Conservation (phyloP, 805 yeast genomes). For the Metschnikowia proteae region DNA sequence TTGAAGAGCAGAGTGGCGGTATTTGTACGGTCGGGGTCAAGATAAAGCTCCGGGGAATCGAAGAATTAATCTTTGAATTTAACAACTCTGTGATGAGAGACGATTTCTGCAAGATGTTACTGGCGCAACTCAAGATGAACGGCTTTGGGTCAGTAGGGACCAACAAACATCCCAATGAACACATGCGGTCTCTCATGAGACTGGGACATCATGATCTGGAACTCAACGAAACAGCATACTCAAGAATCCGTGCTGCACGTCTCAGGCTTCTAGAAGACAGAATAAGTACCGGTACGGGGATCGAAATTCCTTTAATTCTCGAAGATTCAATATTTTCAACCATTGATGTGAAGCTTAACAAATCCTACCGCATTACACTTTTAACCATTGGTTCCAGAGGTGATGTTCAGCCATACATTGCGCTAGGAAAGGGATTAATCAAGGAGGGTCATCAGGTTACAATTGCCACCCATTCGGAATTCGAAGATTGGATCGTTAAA, state of each 20-base stretch:
- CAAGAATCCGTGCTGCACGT: constrained; percentile 52
- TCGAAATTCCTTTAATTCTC: constrained; percentile 63
- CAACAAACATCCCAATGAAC: constrained; percentile 4
- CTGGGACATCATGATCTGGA: constrained; percentile 4
- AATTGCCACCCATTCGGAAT: constrained; percentile 84
- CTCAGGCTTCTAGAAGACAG: constrained; percentile 65
- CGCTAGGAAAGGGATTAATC: constrained; percentile 74
- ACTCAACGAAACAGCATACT: constrained; percentile 6
- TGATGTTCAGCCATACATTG: constrained; percentile 94
- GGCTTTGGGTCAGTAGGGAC: constrained; percentile 39
- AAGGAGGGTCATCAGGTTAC: constrained; percentile 80
- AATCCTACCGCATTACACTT: constrained; percentile 57
- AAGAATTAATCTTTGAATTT: constrained; percentile 75
- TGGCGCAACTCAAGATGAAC: constrained; percentile 24
- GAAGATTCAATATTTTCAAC: constrained; percentile 59
- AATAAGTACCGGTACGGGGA: constrained; percentile 54
- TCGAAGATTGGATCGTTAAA: constrained; percentile 64
- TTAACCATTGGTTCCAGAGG: constrained; percentile 94
- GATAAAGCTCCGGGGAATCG: constrained; percentile 67
- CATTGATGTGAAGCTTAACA: constrained; percentile 50
- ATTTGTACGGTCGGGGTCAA: constrained; percentile 60
- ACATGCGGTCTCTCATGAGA: constrained; percentile 7
- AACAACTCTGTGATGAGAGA: constrained; percentile 60
- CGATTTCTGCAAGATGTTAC: constrained; percentile 59
- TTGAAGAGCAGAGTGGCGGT: constrained; percentile 35